A percentile compares a stretch with the other conserved stretches of the same genome.
Conservation (phyloP, 805 yeast species). For the Wickerhamiella dianesei region DNA sequence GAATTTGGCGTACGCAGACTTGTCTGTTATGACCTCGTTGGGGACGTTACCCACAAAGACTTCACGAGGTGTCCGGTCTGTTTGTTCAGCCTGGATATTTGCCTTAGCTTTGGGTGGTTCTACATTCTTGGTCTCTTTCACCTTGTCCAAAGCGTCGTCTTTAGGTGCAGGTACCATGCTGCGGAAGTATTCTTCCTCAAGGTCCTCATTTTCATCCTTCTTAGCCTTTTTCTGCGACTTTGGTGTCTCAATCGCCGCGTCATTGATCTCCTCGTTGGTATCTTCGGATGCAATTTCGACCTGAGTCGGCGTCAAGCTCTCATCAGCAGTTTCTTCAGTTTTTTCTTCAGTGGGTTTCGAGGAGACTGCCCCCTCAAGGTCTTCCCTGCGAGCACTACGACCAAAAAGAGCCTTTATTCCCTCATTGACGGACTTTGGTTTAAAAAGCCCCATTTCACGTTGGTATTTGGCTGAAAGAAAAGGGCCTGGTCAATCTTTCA, state of each 20-base stretch:
- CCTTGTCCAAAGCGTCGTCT: neutral
- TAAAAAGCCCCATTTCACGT: neutral
- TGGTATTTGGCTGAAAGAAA: no score
- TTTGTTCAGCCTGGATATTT: conserved; percentile 43
- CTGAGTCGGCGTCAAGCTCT: no score
- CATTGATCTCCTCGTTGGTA: neutral
- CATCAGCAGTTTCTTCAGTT: conserved; percentile 32
- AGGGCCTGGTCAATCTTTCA: no score
- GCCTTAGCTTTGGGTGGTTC: no score
- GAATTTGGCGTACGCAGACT: conserved; percentile 46
- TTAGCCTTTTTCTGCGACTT: conserved; percentile 29
- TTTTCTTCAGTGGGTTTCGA: conserved; percentile 25
- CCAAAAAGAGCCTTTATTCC: neutral
- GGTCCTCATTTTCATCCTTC: conserved; percentile 26
- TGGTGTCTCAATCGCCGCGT: neutral
- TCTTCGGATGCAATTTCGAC: no score
- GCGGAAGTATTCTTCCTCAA: conserved; percentile 16
- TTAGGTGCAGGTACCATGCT: conserved; percentile 5
- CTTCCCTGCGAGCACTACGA: neutral
- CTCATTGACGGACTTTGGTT: conserved; percentile 2
- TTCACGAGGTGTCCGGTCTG: conserved; percentile 71
- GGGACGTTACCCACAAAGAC: conserved; percentile 81
- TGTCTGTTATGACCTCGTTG: conserved; percentile 47
- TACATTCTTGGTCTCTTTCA: neutral
- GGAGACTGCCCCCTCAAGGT: neutral